A percentile compares a stretch with the other conserved stretches of the same genome.
These are phyloP conservation scores for Craterostigma plantagineum DNA, from an alignment of 257 asterid species.

Conservation along the genomic window DNA sequence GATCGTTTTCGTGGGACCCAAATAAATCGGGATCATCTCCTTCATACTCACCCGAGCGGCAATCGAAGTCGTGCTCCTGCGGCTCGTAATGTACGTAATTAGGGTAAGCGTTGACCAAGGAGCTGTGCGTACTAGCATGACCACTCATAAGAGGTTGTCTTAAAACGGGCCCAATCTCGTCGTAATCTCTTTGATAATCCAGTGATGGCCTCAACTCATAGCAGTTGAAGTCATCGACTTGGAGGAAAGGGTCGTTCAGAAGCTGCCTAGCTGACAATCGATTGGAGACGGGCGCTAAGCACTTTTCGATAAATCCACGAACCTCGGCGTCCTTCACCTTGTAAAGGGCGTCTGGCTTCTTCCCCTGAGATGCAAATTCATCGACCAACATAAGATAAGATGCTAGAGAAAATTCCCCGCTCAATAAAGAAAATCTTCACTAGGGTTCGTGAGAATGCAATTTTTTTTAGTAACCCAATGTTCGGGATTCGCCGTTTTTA, in stretches of 20 bases:
- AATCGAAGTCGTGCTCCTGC: constrained; percentile 24
- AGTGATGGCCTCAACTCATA: constrained; percentile 28
- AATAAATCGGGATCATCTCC: constrained; percentile 36
- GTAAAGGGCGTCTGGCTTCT: constrained; percentile 65
- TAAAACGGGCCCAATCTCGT: constrained; percentile 22
- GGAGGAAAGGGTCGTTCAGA: constrained; percentile 72
- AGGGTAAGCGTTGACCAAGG: constrained; percentile 35
- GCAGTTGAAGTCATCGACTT: constrained; percentile 29
- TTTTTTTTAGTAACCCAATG: no score
- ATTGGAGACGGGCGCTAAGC: constrained; percentile 53
- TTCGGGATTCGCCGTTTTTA: no score
- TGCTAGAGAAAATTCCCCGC: no score
- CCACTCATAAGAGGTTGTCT: constrained; percentile 34
- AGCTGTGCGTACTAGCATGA: constrained; percentile 23
- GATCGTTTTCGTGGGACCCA: constrained; percentile 28
- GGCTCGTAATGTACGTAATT: constrained; percentile 24
- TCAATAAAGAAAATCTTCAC: neutral
- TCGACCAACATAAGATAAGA: neutral
- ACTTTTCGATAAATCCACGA: constrained; percentile 72
- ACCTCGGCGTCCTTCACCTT: constrained; percentile 67
- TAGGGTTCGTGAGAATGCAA: no score
- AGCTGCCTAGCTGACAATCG: constrained; percentile 83
- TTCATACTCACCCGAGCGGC: constrained; percentile 5
- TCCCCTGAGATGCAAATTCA: constrained; percentile 34
- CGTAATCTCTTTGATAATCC: constrained; percentile 23